These are phyloP conservation scores for Actinomortierella wolfii DNA, from an alignment of 371 early-diverging fungal genomes.

Conservation along the genomic window DNA sequence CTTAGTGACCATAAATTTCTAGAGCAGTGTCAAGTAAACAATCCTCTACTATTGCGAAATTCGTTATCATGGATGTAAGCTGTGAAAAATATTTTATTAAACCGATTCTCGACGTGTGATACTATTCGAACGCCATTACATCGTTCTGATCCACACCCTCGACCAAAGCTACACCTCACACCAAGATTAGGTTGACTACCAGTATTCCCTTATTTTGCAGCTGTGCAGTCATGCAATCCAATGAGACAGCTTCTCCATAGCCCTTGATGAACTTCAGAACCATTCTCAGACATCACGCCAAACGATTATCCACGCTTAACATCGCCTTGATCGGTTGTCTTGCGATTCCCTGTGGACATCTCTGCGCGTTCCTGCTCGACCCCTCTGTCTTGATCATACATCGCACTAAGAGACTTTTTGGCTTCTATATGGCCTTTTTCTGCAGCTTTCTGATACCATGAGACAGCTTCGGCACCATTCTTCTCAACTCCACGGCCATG, in stretches of 20 bases:
- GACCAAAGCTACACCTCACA: conserved; percentile 87
- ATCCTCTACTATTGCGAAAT: no score
- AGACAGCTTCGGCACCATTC: conserved; percentile 62
- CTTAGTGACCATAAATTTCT: no score
- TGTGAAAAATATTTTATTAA: no score
- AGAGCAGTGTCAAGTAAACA: no score
- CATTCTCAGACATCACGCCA: conserved; percentile 81
- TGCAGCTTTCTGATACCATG: conserved; percentile 75
- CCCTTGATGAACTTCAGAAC: conserved; percentile 68
- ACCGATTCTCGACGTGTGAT: no score
- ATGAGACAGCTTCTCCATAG: conserved; percentile 63
- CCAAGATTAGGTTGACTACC: conserved; percentile 83
- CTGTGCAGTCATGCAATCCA: no score
- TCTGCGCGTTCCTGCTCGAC: conserved; percentile 59
- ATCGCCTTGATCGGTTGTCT: conserved; percentile 71
- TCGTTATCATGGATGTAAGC: no score
- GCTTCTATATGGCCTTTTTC: conserved; percentile 69
- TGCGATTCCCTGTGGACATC: conserved; percentile 73
- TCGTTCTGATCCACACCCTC: conserved; percentile 63
- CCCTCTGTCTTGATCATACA: conserved; percentile 84
- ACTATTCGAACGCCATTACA: conserved; percentile 57
- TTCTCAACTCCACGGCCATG: conserved; percentile 74
- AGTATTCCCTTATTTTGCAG: no score
- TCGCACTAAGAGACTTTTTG: conserved; percentile 82
- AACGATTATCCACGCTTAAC: conserved; percentile 78